These are phyloP conservation scores for Termitomyces heimii DNA, from an alignment of 768 basidiomycete species.

Conservation along the genomic window DNA sequence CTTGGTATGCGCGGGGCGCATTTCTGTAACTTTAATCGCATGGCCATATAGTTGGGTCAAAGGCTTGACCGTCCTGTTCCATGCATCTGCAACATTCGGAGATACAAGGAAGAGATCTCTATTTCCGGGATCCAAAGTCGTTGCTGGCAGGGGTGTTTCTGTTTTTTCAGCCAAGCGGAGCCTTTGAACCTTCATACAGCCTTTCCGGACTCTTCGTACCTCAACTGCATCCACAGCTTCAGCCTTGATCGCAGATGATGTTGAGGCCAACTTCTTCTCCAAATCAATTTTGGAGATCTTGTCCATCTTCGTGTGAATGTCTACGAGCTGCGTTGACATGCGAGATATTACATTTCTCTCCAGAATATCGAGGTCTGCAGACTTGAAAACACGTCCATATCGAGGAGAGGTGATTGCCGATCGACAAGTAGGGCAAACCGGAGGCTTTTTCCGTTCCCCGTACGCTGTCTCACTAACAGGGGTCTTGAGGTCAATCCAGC, in stretches of 20 bases:
- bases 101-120: constrained; percentile 21
- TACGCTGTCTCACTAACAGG: constrained; percentile 24
- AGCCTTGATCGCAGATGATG: constrained; percentile 1
- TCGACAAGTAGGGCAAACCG: constrained; percentile 61
- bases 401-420: constrained; percentile 48
- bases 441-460: constrained; percentile 28
- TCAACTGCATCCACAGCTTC: constrained; percentile 7
- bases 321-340: constrained; percentile 40
- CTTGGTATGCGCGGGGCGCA: constrained; percentile 47
- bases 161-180: constrained; percentile 1
- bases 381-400: constrained; percentile 58
- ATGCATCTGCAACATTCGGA: constrained; percentile 23
- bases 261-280: constrained; percentile 12
- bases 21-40: constrained; percentile 33
- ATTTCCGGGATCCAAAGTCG: constrained; percentile 13
- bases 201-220: constrained; percentile 14
- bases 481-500: constrained; percentile 37
- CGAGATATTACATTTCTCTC: constrained; percentile 54
- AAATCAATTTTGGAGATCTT: constrained; percentile 19
- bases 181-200: constrained; percentile 4
- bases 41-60: constrained; percentile 34
- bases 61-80: constrained; percentile 30
- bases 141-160: constrained; percentile 2
- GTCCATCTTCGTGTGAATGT: constrained; percentile 21
- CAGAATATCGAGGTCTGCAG: constrained; percentile 57